Base-by-base conservation (phyloP, 169 alveolate species). In the Cryptosporidium ryanae region DNA sequence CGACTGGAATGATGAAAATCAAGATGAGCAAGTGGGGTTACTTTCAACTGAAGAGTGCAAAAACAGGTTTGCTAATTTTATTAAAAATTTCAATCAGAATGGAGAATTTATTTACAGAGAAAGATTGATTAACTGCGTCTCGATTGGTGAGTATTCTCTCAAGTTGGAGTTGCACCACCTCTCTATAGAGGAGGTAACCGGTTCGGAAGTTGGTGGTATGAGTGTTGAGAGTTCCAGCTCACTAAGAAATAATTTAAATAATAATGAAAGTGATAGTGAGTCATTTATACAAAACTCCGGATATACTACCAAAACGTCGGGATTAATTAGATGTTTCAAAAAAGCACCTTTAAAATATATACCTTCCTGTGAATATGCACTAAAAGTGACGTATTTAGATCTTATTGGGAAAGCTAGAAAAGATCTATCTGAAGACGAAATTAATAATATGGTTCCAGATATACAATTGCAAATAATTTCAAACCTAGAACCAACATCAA, bases 381-480 rank as follows among this genome's bases (percentile, higher is more conserved):
- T 59, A 67, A 90, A 90, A 66, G 66, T 82, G 64, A 65, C 66
- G 38, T 65, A 70, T 48, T 23, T 64, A 17, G 90, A 84, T 13
- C 29, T 82, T 12, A 52, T 59, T 32, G 90, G 66, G 43, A 27
- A 82, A 61, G 57, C 23, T 43, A 76, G 34, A 25, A 76, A 44
- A 21, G 61, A 55, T 12, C 29, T 55, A 18, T 18, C 71, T 32
- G 87, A 76, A 50, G 59, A 63, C 49, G 92, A 90, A 32, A 34
- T 90, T 48, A 89, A 82, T 31, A 90, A 82, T 46, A 70, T 82
- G 7, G 83, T 82, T 8, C 93, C 93, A 31, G 90, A 82, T 25
- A 94, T 93, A 87, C 93, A 95, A 89, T 93, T 95, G n/a, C 83
- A 91, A 46, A 82, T 95, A 21, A 89, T 91, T 54, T 92, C 94